Conservation (phyloP, 108 stramenopile species). For the Cyclotella kingstonii region DNA sequence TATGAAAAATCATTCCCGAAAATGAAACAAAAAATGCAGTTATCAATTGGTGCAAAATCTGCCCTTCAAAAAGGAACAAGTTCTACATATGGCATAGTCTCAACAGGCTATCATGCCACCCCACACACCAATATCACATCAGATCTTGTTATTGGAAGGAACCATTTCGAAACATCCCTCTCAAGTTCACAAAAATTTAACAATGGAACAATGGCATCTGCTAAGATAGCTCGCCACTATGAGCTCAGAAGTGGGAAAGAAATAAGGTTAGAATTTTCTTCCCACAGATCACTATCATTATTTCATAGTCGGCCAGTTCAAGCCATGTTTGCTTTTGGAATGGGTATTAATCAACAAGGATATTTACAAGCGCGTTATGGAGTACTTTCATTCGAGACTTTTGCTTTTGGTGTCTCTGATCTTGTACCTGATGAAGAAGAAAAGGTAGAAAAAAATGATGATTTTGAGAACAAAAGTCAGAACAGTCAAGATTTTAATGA, state of each 20-base stretch:
- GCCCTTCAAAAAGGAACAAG: slow-evolving; percentile 29
- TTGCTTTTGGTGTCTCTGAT: background rate
- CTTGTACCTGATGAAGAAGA: background rate
- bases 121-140: slow-evolving; percentile 28
- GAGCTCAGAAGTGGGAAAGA: slow-evolving; percentile 6
- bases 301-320: slow-evolving; percentile 11
- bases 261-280: slow-evolving; percentile 20
- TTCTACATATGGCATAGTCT: slow-evolving; percentile 11
- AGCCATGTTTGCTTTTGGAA: slow-evolving; percentile 30
- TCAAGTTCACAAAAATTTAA: slow-evolving; percentile 8
- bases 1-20: background rate
- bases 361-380: slow-evolving; percentile 27
- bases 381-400: slow-evolving; percentile 16
- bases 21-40: slow-evolving; percentile 21
- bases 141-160: slow-evolving; percentile 24
- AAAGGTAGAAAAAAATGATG: background rate
- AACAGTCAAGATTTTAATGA: background rate
- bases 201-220: slow-evolving; percentile 26
- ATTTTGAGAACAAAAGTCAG: background rate
- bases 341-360: slow-evolving; percentile 2
- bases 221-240: slow-evolving; percentile 18
- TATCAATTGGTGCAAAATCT: slow-evolving; percentile 33
- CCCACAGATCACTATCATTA: slow-evolving; percentile 10
- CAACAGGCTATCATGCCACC: slow-evolving; percentile 32
- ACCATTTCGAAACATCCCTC: slow-evolving; percentile 30